phyloP scores from a whole-genome alignment of 2,329 filamentous ascomycete species.

The Diaporthe batatas region DNA sequence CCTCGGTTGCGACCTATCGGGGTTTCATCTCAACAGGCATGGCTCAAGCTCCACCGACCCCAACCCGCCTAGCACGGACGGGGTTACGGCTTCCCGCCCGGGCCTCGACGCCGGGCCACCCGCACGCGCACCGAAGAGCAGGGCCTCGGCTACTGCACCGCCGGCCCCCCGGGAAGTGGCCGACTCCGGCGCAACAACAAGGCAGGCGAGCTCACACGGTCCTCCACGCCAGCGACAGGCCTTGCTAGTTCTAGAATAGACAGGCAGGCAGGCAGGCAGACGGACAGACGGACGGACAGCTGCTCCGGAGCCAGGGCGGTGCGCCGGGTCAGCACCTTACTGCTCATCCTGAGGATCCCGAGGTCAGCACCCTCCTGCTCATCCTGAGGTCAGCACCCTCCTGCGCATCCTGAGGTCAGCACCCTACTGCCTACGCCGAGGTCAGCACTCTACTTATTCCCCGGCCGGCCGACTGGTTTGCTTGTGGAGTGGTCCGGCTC shows the following conservation, averaged over 20 bases:
- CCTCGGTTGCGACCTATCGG: conserved; percentile 26
- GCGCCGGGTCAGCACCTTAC: neutral
- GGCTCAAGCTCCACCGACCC: neutral
- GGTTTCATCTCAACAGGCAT: conserved; percentile 16
- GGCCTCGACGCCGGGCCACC: conserved; percentile 2
- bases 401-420: neutral
- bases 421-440: neutral
- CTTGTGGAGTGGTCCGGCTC: neutral
- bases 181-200: neutral
- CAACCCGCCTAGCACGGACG: neutral
- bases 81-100: neutral
- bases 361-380: neutral
- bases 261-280: too few species aligned
- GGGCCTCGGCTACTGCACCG: neutral
- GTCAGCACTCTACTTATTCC: neutral
- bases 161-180: neutral
- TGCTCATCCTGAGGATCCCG: neutral
- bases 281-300: neutral
- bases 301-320: conserved; percentile 2
- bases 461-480: neutral
- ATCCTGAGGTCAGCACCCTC: neutral
- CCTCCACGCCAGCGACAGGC: neutral
- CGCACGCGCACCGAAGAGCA: conserved; percentile 2
- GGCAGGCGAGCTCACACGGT: neutral
- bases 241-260: conserved; percentile 1